A percentile compares a stretch with the other conserved stretches of the same genome.
phyloP scores from a whole-genome alignment of 2,329 filamentous ascomycete species.

The Neocucurbitaria cava region DNA sequence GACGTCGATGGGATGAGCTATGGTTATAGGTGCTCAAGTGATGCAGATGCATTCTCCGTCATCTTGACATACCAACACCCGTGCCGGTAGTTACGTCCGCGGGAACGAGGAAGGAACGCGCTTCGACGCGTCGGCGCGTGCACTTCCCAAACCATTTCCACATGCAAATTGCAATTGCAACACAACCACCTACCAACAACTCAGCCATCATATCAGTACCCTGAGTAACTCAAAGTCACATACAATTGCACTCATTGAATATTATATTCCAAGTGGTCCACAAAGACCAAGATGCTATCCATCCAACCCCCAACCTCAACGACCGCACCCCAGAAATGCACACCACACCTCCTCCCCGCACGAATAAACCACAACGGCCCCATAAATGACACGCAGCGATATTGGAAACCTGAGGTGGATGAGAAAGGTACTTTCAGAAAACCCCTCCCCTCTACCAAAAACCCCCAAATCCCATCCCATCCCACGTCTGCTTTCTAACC shows the following conservation, averaged over 20 bases:
- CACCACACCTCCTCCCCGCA: slow-evolving; percentile 79
- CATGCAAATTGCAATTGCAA: background rate
- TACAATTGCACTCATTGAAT: too few species aligned
- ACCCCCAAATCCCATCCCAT: background rate
- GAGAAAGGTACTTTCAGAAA: slow-evolving; percentile 39
- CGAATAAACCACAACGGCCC: slow-evolving; percentile 79
- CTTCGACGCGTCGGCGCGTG: slow-evolving; percentile 25
- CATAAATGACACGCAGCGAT: slow-evolving; percentile 67
- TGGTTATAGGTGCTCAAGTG: background rate
- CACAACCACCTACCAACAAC: background rate
- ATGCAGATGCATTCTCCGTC: too few species aligned
- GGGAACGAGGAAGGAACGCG: slow-evolving; percentile 20
- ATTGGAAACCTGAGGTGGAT: slow-evolving; percentile 70
- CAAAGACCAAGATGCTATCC: slow-evolving; percentile 55
- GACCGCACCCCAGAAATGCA: slow-evolving; percentile 55
- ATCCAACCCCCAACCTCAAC: slow-evolving; percentile 43
- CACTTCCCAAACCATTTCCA: slow-evolving; percentile 1
- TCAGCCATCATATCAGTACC: too few species aligned
- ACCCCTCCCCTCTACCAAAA: background rate
- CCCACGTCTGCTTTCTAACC: background rate
- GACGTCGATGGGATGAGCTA: background rate
- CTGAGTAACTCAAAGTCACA: too few species aligned
- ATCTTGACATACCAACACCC: too few species aligned
- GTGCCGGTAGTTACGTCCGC: too few species aligned
- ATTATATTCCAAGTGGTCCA: too few species aligned